Evolutionary conservation across 257 asterid species (phyloP), one percentile per base, ranked within the genome.

Genomic region (Fraxinus excelsior): DNA sequence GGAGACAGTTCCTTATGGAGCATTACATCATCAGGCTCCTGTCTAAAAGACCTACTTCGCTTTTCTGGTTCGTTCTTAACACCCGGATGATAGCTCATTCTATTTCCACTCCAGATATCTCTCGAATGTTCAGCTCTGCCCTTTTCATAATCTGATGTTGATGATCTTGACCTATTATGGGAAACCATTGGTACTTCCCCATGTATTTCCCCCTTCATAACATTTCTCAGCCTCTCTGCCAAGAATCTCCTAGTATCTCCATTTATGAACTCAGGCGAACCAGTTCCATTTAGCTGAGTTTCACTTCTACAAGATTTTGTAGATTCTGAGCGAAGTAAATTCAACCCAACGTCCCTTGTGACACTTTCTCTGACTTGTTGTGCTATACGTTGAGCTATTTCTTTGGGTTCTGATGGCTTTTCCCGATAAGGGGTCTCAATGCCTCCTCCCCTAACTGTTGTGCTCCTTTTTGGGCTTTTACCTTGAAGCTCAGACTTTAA

Each of bases 351-450:
- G 67, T 94, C 94, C 82, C 86, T 85, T 7, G 90, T 86, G 74
- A 87, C 97, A 79, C 94, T 87, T 51, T 91, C 94, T 80, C 97
- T 86, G 77, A 86, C 99, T 77, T 88, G 90, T 76, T 86, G 91
- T 40, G 95, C 97, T 73, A 92, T 91, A 58, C 83, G 82, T 82
- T 86, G 92, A 80, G 98, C 97, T 75, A 92, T 89, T 85, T 88
- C 86, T 85, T 83, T 93, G 62, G 98, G 87, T 76, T 89, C 91
- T 18, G 93, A 88, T 35, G 97, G 91, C 78, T 80, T 96, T 81
- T 94, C 98, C 74, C 91, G 74, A 11, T 85, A 91, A 49, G 96
- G 98, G 70, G 99, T 93, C 89, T 96, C 97, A 37, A 96, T 86
- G 65, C 98, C 99, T 70, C 92, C 91, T 79, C 97, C 99, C 82